These are phyloP conservation scores for Cicer cuneatum DNA, from an alignment of 306 rosid genomes.

Conservation along the genomic window DNA sequence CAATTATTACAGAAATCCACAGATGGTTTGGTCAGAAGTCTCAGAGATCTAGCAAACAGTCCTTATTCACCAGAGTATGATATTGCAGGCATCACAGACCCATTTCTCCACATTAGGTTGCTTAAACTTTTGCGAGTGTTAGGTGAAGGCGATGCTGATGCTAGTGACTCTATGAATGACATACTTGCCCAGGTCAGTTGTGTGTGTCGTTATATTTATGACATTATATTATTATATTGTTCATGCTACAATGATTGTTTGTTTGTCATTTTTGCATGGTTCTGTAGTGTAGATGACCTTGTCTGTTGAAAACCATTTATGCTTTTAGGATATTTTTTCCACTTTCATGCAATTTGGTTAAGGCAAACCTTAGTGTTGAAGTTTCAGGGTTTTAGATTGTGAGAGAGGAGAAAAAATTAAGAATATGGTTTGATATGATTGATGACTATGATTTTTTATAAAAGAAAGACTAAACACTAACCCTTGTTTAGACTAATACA, in stretches of 20 bases:
- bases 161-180: constrained; percentile 95
- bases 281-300: constrained; percentile 18
- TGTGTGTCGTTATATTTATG: constrained; percentile 15
- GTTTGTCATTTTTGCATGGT: constrained; percentile 32
- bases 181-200: constrained; percentile 96
- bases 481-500: background rate
- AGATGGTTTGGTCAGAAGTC: constrained; percentile 83
- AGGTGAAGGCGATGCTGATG: constrained; percentile 94
- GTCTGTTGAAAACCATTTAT: constrained; percentile 29
- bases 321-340: constrained; percentile 30
- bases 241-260: constrained; percentile 23
- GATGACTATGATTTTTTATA: constrained; percentile 3
- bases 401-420: constrained; percentile 7
- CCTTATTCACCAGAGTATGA: constrained; percentile 97
- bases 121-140: constrained; percentile 83
- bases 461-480: background rate
- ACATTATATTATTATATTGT: constrained; percentile 26
- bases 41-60: constrained; percentile 87
- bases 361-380: constrained; percentile 8
- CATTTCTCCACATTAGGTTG: constrained; percentile 95
- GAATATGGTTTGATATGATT: constrained; percentile 7
- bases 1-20: constrained; percentile 79
- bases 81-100: constrained; percentile 95
- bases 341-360: constrained; percentile 32
- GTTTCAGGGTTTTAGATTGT: background rate